These are phyloP conservation scores for Beauveria sp. DNA, from an alignment of 2,329 filamentous ascomycete species.

Conservation along the genomic window DNA sequence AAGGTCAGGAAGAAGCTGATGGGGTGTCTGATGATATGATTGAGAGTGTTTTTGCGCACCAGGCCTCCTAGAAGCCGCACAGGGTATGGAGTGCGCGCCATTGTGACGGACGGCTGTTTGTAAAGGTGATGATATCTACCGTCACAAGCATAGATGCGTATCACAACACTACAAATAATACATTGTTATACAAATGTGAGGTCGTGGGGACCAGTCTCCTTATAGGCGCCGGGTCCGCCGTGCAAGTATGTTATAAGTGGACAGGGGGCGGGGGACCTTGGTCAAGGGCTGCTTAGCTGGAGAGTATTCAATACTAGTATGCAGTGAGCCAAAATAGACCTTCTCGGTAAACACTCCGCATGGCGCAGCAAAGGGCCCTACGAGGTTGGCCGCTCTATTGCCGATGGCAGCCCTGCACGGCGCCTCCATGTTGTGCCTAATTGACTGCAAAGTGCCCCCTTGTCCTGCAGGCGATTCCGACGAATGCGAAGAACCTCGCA, in stretches of 20 bases:
- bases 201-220: background rate
- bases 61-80: slow-evolving; percentile 13
- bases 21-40: slow-evolving; percentile 17
- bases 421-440: background rate
- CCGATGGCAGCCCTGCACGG: background rate
- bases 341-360: background rate
- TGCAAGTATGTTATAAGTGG: background rate
- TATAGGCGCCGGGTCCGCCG: background rate
- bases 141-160: background rate
- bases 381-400: background rate
- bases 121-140: background rate
- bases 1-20: slow-evolving; percentile 19
- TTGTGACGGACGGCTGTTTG: background rate
- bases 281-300: background rate
- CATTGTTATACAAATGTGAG: background rate
- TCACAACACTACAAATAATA: background rate
- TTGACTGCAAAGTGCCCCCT: background rate
- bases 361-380: background rate
- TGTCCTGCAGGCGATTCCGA: background rate
- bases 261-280: background rate
- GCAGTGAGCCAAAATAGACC: background rate
- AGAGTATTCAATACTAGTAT: too few species aligned
- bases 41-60: slow-evolving; percentile 18
- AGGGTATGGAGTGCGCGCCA: background rate
- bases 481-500: slow-evolving; percentile 6